Conservation (phyloP, 257 asterid species). For the Scutellaria minor region DNA sequence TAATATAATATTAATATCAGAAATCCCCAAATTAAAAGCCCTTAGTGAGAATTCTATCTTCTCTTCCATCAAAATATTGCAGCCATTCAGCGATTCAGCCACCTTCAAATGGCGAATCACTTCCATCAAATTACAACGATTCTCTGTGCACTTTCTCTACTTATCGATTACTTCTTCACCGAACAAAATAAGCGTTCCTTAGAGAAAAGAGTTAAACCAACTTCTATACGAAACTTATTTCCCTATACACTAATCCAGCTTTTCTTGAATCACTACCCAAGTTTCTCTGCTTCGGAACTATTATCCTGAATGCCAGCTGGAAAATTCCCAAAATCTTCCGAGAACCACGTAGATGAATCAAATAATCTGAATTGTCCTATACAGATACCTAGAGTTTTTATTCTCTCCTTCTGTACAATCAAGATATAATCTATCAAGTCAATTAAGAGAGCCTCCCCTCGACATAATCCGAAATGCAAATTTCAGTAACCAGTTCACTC, state of each 20-base stretch:
- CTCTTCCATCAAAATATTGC: no score
- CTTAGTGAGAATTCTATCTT: no score
- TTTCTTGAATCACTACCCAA: slow-evolving; percentile 22
- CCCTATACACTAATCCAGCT: slow-evolving; percentile 19
- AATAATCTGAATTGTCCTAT: slow-evolving; percentile 43
- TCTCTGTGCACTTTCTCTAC: no score
- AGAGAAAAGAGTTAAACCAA: neutral
- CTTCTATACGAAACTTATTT: slow-evolving; percentile 28
- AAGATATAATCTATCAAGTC: slow-evolving; percentile 31
- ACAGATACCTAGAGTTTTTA: slow-evolving; percentile 34
- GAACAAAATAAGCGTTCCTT: slow-evolving; percentile 16
- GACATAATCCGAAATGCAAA: slow-evolving; percentile 17
- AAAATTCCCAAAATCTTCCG: slow-evolving; percentile 28
- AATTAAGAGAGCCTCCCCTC: slow-evolving; percentile 33
- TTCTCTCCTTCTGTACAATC: slow-evolving; percentile 41
- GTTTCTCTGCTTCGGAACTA: slow-evolving; percentile 12
- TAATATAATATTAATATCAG: no score
- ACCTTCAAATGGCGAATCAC: no score
- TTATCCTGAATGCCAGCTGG: slow-evolving; percentile 30
- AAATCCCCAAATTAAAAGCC: no score
- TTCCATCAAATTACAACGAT: no score
- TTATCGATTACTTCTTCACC: no score
- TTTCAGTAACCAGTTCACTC: slow-evolving; percentile 22
- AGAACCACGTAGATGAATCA: slow-evolving; percentile 24
- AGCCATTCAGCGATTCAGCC: no score